Evolutionary conservation across 352 stramenopile species (phyloP).

Genomic region (Phytopythium helicoides): DNA sequence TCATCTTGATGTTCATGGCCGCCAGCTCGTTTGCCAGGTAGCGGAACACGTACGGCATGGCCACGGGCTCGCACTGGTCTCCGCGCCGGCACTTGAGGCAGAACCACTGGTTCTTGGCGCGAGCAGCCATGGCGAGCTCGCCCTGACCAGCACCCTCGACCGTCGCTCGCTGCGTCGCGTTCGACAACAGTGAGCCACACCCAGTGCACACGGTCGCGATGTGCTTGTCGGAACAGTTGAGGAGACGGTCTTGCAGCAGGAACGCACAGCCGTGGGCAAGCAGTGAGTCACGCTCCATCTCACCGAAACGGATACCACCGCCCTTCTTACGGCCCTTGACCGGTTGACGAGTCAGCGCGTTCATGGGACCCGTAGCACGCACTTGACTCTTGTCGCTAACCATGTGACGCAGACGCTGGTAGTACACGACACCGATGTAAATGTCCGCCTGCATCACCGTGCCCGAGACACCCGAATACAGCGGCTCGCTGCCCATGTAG

Average conservation of each 20-base stretch:
- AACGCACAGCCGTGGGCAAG: constrained; percentile 97
- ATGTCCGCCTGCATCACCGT: constrained; percentile 99
- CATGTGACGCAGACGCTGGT: constrained; percentile 99
- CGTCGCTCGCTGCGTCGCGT: constrained; percentile 78
- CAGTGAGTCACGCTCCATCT: constrained; percentile 99
- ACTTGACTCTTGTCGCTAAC: constrained; percentile 99
- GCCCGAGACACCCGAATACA: constrained; percentile 99
- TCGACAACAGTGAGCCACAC: constrained; percentile 88
- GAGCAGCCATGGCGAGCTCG: constrained; percentile 85
- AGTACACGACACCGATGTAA: constrained; percentile 99
- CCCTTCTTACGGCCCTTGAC: constrained; percentile 99
- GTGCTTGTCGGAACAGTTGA: constrained; percentile 99
- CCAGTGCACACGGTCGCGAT: constrained; percentile 96
- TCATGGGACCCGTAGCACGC: constrained; percentile 97
- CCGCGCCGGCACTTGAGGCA: constrained; percentile 86
- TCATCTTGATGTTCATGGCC: constrained; percentile 99
- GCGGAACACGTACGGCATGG: constrained; percentile 99
- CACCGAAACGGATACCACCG: constrained; percentile 98
- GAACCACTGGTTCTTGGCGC: constrained; percentile 85
- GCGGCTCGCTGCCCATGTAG: constrained; percentile 99
- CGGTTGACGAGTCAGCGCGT: constrained; percentile 98
- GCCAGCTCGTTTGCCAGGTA: constrained; percentile 99
- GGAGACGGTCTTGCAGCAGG: constrained; percentile 95
- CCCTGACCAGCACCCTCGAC: constrained; percentile 81
- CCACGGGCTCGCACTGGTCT: constrained; percentile 90